These are phyloP conservation scores for Candida ovalis DNA, from an alignment of 805 yeast genomes.

Conservation along the genomic window DNA sequence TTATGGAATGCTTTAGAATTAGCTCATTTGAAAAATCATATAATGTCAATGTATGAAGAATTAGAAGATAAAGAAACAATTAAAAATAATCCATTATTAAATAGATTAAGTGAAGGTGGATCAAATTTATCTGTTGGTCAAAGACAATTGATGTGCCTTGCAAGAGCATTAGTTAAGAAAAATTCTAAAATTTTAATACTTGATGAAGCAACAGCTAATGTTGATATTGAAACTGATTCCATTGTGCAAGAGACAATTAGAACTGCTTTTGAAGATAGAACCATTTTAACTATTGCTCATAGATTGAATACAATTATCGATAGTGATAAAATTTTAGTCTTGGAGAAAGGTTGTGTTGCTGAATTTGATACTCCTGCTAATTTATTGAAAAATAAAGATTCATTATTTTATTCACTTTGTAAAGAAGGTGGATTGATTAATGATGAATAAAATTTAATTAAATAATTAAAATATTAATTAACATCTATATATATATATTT, in stretches of 20 bases:
- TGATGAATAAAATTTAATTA: slow-evolving; percentile 4
- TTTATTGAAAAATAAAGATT: slow-evolving; percentile 59
- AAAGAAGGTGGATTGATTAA: slow-evolving; percentile 63
- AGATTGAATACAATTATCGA: slow-evolving; percentile 80
- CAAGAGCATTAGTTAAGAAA: slow-evolving; percentile 67
- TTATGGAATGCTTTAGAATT: slow-evolving; percentile 80
- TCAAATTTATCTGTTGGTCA: slow-evolving; percentile 87
- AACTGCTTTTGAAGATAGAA: slow-evolving; percentile 67
- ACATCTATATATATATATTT: too few species aligned
- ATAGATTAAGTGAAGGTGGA: slow-evolving; percentile 32
- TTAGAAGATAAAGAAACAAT: slow-evolving; percentile 37
- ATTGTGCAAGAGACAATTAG: slow-evolving; percentile 77
- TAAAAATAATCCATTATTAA: slow-evolving; percentile 25
- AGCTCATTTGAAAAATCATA: slow-evolving; percentile 70
- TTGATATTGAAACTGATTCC: slow-evolving; percentile 79
- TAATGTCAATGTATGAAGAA: slow-evolving; percentile 49
- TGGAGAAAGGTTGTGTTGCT: slow-evolving; percentile 70
- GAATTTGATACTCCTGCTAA: slow-evolving; percentile 73
- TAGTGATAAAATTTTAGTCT: slow-evolving; percentile 70
- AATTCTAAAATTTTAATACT: slow-evolving; percentile 57
- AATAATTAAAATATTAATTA: neutral
- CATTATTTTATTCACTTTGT: slow-evolving; percentile 77
- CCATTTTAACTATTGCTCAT: slow-evolving; percentile 82
- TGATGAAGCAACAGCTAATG: slow-evolving; percentile 89
- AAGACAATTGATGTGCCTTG: slow-evolving; percentile 79